Conservation (phyloP, 345 rosid genomes). For the Populus euphratica region DNA sequence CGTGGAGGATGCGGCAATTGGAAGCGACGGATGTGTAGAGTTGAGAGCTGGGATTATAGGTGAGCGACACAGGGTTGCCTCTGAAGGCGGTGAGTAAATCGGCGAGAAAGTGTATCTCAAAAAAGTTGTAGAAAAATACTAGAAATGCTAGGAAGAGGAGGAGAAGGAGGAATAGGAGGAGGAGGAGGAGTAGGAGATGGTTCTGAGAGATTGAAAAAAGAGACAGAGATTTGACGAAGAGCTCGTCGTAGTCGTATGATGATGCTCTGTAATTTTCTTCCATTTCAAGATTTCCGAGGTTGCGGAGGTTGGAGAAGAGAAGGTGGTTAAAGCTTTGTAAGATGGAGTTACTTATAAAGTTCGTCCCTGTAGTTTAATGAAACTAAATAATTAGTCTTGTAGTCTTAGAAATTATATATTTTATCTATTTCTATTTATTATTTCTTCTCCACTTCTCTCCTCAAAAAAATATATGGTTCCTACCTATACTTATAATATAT, state of each 20-base stretch:
- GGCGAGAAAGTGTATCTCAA: conserved; percentile 37
- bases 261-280: not conserved
- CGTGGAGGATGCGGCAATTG: conserved; percentile 32
- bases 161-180: not conserved
- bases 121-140: conserved; percentile 33
- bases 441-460: no score
- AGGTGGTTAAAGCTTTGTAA: no score
- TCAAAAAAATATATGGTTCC: no score
- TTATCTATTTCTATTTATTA: no score
- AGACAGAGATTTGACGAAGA: conserved; percentile 33
- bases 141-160: not conserved
- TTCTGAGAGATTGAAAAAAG: conserved; percentile 30
- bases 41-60: conserved; percentile 26
- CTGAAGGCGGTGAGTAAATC: conserved; percentile 28
- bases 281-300: not conserved
- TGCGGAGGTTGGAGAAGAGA: not conserved
- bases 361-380: no score
- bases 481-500: no score
- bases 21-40: conserved; percentile 37
- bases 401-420: no score
- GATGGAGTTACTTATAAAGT: no score
- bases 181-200: conserved; percentile 4
- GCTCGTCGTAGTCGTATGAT: conserved; percentile 15
- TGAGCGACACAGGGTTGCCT: conserved; percentile 31
- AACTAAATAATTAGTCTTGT: no score